These are phyloP conservation scores for Crithidia mellificae DNA, from an alignment of 208 protist species.

Conservation along the genomic window DNA sequence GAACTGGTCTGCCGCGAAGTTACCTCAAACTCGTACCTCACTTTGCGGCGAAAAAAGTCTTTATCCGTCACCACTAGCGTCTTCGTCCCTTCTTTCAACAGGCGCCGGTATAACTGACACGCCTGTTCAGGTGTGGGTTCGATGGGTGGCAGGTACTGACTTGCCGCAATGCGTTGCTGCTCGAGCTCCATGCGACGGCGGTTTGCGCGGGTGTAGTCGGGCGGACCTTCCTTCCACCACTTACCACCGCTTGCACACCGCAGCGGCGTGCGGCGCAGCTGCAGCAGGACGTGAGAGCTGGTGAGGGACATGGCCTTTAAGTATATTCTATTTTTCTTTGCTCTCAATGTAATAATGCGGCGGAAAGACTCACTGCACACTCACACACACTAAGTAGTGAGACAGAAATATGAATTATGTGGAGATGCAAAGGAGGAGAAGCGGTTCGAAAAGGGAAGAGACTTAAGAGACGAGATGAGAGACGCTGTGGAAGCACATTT, in stretches of 20 bases:
- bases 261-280: slow-evolving; percentile 31
- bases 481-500: too few relatives aligned
- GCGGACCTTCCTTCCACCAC: slow-evolving; percentile 80
- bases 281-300: slow-evolving; percentile 23
- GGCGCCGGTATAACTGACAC: slow-evolving; percentile 62
- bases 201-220: slow-evolving; percentile 75
- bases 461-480: too few relatives aligned
- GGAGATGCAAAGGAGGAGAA: too few relatives aligned
- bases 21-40: slow-evolving; percentile 87
- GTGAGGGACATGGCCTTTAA: slow-evolving; percentile 23
- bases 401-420: too few relatives aligned
- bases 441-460: too few relatives aligned
- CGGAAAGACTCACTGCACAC: too few relatives aligned
- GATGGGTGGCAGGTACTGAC: slow-evolving; percentile 56
- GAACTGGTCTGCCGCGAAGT: slow-evolving; percentile 84
- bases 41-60: slow-evolving; percentile 65
- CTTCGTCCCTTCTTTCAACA: slow-evolving; percentile 59
- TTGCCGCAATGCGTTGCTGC: slow-evolving; percentile 58
- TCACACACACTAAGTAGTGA: too few relatives aligned
- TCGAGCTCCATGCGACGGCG: slow-evolving; percentile 62
- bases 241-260: slow-evolving; percentile 36
- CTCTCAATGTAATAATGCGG: not conserved
- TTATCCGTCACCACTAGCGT: slow-evolving; percentile 76
- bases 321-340: slow-evolving; percentile 13
- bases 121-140: slow-evolving; percentile 74